Evolutionary conservation across 2,329 filamentous ascomycete species (phyloP), one percentile per base, ranked within the genome.

Genomic region (Ilyonectria destructans): DNA sequence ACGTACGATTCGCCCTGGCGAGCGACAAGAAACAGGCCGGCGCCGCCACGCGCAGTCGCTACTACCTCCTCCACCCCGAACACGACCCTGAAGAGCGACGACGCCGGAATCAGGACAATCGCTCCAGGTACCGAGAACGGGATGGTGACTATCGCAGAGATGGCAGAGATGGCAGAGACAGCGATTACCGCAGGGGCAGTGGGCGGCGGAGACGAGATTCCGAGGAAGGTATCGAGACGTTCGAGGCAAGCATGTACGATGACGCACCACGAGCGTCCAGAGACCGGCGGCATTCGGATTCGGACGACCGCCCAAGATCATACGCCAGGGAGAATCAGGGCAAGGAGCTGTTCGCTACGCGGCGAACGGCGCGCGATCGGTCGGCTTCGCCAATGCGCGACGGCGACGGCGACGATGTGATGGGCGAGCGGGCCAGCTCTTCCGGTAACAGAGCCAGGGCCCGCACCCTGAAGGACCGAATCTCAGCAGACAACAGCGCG

Each of bases 31-130:
- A 99, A 82, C 88, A 90, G 75, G 88, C 85, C 49, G 92, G 93
- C 46, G 96, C 96, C 1, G 89, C 94, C 12, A 88, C 92, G 58
- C 88, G 93, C 69, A 98, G 96, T 81, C 89, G 94, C 13, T 98
- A 97, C 83, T 99, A 99, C 79, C 89, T 98, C 40, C 88, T 96
- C 76, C 93, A 98, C 75, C 96, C 96, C 1, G 93, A 97, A 74
- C 90, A 95, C 78, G 95, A 97, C 76, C 94, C 92, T 2, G 91
- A 91, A 73, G 94, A 93, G 82, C 88, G 89, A 59, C 85, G 90
- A 69, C 87, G 91, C 67, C 86, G 85, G 66, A 85, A 88, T 58
- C 86, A 88, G 46, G 80, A 84, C 65, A 85, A 86, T 68, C 87
- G 86, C 73, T 91, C 90, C 65, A 87, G 85, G 77, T 93, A 91